Evolutionary conservation across 2,329 filamentous ascomycete genomes (phyloP).

Genomic region (Ascochyta rabiei): DNA sequence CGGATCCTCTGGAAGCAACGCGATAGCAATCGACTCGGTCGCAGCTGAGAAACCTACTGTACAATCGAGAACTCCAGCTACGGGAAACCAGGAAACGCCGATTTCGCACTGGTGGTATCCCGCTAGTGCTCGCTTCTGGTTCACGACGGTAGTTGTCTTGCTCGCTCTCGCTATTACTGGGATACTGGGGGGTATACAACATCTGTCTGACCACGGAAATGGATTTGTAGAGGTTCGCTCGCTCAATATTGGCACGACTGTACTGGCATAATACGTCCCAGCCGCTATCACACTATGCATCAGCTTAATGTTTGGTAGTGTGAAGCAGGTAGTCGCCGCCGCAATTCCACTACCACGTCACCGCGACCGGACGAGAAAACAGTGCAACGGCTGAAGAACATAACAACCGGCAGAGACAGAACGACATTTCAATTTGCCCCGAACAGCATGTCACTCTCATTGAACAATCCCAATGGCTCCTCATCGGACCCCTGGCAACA

Average conservation of each 20-base stretch:
- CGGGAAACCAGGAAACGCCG: background rate
- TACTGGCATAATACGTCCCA: conserved; percentile 1
- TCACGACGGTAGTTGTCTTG: background rate
- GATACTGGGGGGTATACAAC: background rate
- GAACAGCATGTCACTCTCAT: conserved; percentile 1
- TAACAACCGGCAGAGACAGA: background rate
- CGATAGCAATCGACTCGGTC: background rate
- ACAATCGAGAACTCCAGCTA: background rate
- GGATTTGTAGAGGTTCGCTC: background rate
- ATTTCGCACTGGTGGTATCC: background rate
- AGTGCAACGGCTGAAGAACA: background rate
- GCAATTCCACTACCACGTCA: background rate
- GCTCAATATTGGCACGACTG: background rate
- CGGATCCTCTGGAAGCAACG: background rate
- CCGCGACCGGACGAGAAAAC: background rate
- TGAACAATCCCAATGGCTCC: conserved; percentile 3
- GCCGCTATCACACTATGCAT: background rate
- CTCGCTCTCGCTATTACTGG: background rate
- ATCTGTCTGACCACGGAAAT: background rate
- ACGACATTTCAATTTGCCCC: conserved; percentile 3
- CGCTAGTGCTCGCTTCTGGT: background rate
- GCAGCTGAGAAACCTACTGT: background rate
- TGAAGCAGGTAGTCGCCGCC: background rate
- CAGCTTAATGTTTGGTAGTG: background rate
- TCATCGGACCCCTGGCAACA: background rate